Evolutionary conservation across 2,329 filamentous ascomycete genomes (phyloP).

Genomic region (Fusarium sp.): DNA sequence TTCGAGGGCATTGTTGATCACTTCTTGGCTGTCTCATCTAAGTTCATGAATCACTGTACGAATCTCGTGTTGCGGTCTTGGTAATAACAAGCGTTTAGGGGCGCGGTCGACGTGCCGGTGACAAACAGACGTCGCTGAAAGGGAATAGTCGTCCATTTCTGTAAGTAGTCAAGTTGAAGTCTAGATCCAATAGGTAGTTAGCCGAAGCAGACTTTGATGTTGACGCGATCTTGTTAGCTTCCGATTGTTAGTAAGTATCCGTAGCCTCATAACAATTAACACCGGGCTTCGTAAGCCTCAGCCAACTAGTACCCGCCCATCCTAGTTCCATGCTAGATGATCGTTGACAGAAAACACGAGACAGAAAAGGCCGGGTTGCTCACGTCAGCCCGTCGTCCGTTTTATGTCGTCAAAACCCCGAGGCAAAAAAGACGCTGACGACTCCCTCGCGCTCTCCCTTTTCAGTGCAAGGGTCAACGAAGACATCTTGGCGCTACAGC

Average conservation of each 20-base stretch:
- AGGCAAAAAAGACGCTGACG: conserved; percentile 29
- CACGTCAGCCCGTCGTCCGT: neutral
- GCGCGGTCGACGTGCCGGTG: too few relatives aligned
- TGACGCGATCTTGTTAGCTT: conserved; percentile 1
- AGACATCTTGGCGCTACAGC: conserved; percentile 40
- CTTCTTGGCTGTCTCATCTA: conserved; percentile 35
- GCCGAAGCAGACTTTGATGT: neutral
- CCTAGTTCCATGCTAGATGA: conserved; percentile 5
- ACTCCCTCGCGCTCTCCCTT: conserved; percentile 21
- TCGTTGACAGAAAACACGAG: conserved; percentile 25
- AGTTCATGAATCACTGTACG: conserved; percentile 19
- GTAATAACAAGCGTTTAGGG: neutral
- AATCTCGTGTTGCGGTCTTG: conserved; percentile 17
- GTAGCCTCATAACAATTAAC: conserved; percentile 10
- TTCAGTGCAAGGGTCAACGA: conserved; percentile 38
- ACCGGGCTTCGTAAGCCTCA: conserved; percentile 27
- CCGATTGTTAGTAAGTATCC: neutral
- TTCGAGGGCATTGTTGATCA: conserved; percentile 36
- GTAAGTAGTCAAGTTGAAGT: neutral
- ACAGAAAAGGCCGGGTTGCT: conserved; percentile 17
- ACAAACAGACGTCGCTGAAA: neutral
- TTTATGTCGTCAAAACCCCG: conserved; percentile 18
- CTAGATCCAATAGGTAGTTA: conserved; percentile 6
- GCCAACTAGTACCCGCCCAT: conserved; percentile 17
- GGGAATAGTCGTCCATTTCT: conserved; percentile 4